Evolutionary conservation across 495 filamentous ascomycete genomes (phyloP), one percentile per base, ranked within the genome.

Genomic region (Choiromyces venosus): DNA sequence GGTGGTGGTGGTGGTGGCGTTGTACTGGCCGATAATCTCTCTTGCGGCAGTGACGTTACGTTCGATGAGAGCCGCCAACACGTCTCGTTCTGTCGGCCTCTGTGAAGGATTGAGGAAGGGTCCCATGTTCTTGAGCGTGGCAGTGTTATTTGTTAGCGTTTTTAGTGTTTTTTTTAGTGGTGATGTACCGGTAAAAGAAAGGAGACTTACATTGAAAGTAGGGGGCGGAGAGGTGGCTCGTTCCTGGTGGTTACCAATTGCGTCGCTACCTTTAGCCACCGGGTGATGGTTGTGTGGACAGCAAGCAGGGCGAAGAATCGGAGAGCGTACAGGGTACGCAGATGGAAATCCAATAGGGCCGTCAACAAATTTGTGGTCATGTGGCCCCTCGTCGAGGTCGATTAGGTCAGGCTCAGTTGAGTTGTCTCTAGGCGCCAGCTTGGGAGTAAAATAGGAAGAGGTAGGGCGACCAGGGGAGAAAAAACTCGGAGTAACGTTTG

Each of bases 41-140:
- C 4, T 16, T 16, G 52, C 2, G 12, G 4, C 0, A 14, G 52
- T 0, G n/a, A 4, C 10, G 0, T 5, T 9, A 33, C 25, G 0
- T 4, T 4, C 6, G 10, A 2, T 0, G 7, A 12, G 25, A 12
- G 14, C 52, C 2, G 25, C 2, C n/a, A 29, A 33, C 1, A 25
- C n/a, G n/a, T n/a, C n/a, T n/a, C n/a, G n/a, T n/a, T n/a, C n/a
- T n/a, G n/a, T n/a, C n/a, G n/a, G n/a, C n/a, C n/a, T n/a, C n/a
- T n/a, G n/a, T n/a, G n/a, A n/a, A n/a, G n/a, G n/a, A n/a, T n/a
- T n/a, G n/a, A n/a, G n/a, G n/a, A n/a, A n/a, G n/a, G n/a, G n/a
- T n/a, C n/a, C n/a, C n/a, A n/a, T n/a, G n/a, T n/a, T n/a, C n/a
- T n/a, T n/a, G n/a, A n/a, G n/a, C n/a, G n/a, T n/a, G n/a, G n/a